phyloP scores from a whole-genome alignment of 768 basidiomycete species.

The Lactarius hatsudake region DNA sequence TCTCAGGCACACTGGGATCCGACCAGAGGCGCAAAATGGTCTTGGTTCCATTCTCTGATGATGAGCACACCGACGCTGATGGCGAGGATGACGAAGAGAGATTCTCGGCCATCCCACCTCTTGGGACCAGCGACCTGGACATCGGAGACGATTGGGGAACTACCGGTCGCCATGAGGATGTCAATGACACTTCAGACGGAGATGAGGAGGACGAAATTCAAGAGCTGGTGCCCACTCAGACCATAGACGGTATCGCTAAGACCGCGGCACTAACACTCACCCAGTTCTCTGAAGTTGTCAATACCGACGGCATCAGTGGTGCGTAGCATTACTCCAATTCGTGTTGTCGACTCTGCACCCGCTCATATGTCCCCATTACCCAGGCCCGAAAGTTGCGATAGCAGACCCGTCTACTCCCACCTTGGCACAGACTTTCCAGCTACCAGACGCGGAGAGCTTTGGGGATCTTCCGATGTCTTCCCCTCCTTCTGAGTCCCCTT shows the following conservation, averaged over 20 bases:
- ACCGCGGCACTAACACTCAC: neutral
- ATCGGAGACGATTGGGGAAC: constrained; percentile 19
- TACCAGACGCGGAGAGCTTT: constrained; percentile 24
- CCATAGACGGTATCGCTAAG: constrained; percentile 6
- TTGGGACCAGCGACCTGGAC: constrained; percentile 28
- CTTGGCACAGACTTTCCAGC: constrained; percentile 11
- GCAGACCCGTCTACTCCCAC: neutral
- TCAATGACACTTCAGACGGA: constrained; percentile 4
- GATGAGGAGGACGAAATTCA: constrained; percentile 15
- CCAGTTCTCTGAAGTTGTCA: constrained; percentile 1
- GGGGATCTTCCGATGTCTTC: constrained; percentile 26
- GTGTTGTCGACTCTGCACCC: neutral
- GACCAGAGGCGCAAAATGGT: constrained; percentile 1
- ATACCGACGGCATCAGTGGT: constrained; percentile 5
- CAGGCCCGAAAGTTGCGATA: neutral
- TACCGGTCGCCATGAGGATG: neutral
- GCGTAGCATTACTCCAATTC: neutral
- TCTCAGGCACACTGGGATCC: neutral
- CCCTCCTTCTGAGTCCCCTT: constrained; percentile 17
- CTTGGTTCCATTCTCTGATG: constrained; percentile 11
- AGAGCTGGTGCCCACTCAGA: constrained; percentile 4
- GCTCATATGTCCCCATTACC: neutral
- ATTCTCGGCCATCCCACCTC: constrained; percentile 12
- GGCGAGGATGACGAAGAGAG: constrained; percentile 18
- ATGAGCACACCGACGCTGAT: constrained; percentile 18